Percentiles rank a stretch among this genome's conserved stretches.
Conservation (phyloP, 805 yeast genomes). For the Kazachstania africana region DNA sequence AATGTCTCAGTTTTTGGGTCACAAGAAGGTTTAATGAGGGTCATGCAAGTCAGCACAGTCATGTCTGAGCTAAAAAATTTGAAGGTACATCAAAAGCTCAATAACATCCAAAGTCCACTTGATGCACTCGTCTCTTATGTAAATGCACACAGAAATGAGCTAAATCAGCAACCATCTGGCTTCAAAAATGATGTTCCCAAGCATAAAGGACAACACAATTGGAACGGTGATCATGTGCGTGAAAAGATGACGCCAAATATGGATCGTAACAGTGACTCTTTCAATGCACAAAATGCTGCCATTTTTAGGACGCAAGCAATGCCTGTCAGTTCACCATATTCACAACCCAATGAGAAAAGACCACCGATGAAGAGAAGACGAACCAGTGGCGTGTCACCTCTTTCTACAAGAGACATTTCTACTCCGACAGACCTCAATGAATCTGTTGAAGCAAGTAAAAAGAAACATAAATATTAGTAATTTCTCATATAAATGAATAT, state of each 20-base stretch:
- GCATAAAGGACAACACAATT: background rate
- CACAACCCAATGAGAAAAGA: background rate
- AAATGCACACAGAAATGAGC: background rate
- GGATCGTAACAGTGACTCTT: no score
- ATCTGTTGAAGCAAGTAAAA: no score
- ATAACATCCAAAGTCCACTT: conserved; percentile 40
- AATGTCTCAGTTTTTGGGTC: conserved; percentile 48
- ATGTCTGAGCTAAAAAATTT: conserved; percentile 62
- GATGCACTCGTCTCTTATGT: conserved; percentile 38
- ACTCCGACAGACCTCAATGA: background rate
- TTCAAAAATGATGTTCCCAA: background rate
- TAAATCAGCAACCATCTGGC: background rate
- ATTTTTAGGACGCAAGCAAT: no score
- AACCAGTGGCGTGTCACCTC: conserved; percentile 9
- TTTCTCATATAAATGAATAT: no score
- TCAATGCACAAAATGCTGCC: no score
- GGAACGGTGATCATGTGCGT: no score
- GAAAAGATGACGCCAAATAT: no score
- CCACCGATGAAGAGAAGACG: conserved; percentile 7
- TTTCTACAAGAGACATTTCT: conserved; percentile 1
- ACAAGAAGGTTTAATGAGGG: conserved; percentile 52
- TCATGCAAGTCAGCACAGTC: conserved; percentile 65
- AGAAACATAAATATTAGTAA: no score
- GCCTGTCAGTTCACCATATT: background rate
- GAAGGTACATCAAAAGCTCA: conserved; percentile 42